phyloP scores from a whole-genome alignment of 176 grass and related monocot genomes.

The Rhipidocladum racemiflorum region DNA sequence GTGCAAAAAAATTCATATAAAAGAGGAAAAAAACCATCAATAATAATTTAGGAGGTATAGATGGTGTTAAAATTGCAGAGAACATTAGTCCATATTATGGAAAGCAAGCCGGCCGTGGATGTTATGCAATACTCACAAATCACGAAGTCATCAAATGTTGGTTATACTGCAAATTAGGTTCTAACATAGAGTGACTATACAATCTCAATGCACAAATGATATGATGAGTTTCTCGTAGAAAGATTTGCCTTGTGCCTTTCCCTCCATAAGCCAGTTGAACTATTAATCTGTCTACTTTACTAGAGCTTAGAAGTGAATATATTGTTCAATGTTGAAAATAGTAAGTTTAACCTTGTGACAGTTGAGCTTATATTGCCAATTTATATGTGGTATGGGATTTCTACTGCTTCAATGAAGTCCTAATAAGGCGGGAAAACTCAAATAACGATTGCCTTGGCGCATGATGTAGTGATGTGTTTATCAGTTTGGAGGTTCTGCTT shows the following conservation, averaged over 20 bases:
- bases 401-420: background rate
- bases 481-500: background rate
- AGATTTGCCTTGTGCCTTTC: background rate
- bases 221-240: background rate
- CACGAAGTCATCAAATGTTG: background rate
- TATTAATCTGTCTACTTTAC: background rate
- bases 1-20: background rate
- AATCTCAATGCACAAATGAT: background rate
- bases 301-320: background rate
- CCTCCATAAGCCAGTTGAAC: background rate
- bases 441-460: background rate
- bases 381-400: background rate
- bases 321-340: background rate
- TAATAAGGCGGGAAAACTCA: background rate
- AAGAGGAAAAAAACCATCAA: background rate
- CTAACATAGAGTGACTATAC: background rate
- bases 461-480: background rate
- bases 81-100: background rate
- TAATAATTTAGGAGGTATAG: background rate
- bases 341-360: background rate
- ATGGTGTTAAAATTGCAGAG: background rate
- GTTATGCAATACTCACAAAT: background rate
- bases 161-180: background rate
- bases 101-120: background rate
- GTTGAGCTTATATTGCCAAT: background rate